A percentile compares a stretch with the other conserved stretches of the same genome.
phyloP scores from a whole-genome alignment of 2,329 filamentous ascomycete species.

The Davidsoniella australis region DNA sequence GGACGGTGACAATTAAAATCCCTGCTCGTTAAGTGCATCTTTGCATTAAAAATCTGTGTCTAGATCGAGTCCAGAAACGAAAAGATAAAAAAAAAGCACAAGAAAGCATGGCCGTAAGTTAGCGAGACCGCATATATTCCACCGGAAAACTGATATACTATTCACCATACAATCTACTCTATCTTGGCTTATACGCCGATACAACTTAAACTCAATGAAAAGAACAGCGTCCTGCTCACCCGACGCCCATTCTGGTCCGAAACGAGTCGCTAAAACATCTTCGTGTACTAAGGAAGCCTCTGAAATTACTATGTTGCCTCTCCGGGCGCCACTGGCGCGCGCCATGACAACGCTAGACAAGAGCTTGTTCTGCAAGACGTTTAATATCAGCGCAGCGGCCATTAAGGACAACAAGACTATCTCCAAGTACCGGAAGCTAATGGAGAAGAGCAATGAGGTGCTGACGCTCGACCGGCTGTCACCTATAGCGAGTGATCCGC shows the following conservation, averaged over 20 bases:
- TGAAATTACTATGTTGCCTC: slow-evolving; percentile 34
- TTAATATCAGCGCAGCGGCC: slow-evolving; percentile 63
- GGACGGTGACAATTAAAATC: slow-evolving; percentile 11
- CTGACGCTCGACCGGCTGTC: slow-evolving; percentile 46
- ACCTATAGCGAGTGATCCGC: slow-evolving; percentile 46
- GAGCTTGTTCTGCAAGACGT: slow-evolving; percentile 59
- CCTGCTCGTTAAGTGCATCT: neutral
- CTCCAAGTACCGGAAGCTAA: slow-evolving; percentile 46
- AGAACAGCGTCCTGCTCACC: neutral
- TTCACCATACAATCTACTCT: neutral
- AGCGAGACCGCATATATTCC: too few species aligned
- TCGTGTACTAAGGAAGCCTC: slow-evolving; percentile 10
- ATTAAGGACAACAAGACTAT: slow-evolving; percentile 63
- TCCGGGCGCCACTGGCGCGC: slow-evolving; percentile 67
- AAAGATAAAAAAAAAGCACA: neutral
- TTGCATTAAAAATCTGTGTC: neutral
- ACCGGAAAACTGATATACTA: neutral
- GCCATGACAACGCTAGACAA: slow-evolving; percentile 68
- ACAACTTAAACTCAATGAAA: neutral
- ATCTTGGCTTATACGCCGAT: neutral
- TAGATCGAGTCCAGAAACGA: neutral
- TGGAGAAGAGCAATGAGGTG: slow-evolving; percentile 50
- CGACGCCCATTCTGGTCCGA: too few species aligned
- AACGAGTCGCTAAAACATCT: neutral
- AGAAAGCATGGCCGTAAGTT: too few species aligned